phyloP scores from a whole-genome alignment of 1,139 yeast species.

The Diutina neorugosa region DNA sequence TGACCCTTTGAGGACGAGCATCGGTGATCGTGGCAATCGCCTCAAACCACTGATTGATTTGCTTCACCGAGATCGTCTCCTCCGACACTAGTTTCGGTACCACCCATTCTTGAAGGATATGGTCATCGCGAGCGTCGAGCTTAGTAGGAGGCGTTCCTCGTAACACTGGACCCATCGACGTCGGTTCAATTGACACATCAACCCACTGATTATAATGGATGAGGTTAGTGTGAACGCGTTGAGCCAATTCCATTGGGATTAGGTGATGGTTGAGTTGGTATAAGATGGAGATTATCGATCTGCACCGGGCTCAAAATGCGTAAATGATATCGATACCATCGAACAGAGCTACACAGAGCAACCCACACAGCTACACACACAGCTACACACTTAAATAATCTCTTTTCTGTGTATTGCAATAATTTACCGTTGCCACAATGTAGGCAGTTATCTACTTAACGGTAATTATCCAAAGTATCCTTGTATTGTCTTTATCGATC shows the following conservation, averaged over 20 bases:
- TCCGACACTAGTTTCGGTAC: conserved; percentile 15
- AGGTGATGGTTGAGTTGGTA: not conserved
- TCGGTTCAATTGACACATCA: conserved; percentile 17
- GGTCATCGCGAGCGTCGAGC: conserved; percentile 15
- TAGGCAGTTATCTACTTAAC: too few species aligned
- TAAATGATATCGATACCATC: too few species aligned
- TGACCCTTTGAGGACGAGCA: conserved; percentile 25
- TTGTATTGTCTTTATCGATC: too few species aligned
- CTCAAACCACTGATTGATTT: conserved; percentile 23
- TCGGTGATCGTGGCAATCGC: conserved; percentile 9
- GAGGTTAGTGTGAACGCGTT: conserved; percentile 30
- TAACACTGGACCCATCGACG: conserved; percentile 8
- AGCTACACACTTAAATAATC: too few species aligned
- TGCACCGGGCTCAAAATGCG: not conserved
- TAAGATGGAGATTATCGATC: not conserved
- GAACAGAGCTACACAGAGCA: too few species aligned
- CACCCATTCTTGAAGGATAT: conserved; percentile 21
- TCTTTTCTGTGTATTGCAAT: too few species aligned
- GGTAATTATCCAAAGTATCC: too few species aligned
- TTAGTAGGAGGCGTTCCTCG: conserved; percentile 22
- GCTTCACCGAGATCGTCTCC: conserved; percentile 12
- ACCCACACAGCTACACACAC: too few species aligned
- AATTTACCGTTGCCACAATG: too few species aligned
- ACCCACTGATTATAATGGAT: conserved; percentile 46
- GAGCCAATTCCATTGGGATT: conserved; percentile 8